phyloP scores from a whole-genome alignment of 352 stramenopile genomes.

The Phytophthora crassamura region DNA sequence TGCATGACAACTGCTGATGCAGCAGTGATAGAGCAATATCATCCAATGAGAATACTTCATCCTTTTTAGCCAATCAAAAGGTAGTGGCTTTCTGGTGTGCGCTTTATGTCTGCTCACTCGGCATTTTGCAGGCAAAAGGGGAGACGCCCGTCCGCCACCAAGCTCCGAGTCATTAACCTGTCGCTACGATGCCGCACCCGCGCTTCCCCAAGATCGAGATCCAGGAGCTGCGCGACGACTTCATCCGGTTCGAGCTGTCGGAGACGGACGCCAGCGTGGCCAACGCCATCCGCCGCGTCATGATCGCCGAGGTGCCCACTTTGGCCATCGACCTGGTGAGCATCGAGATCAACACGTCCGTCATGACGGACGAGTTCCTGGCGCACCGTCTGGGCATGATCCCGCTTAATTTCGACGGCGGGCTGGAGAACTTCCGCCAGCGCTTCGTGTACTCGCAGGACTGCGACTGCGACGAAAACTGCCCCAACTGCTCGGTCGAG shows the following conservation, averaged over 20 bases:
- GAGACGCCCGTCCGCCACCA: conserved; percentile 1
- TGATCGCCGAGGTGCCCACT: conserved; percentile 98
- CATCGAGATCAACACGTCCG: conserved; percentile 97
- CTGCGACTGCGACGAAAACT: conserved; percentile 96
- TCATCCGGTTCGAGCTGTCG: conserved; percentile 97
- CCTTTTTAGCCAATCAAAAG: conserved; percentile 23
- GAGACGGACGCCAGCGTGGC: conserved; percentile 97
- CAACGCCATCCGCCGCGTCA: conserved; percentile 97
- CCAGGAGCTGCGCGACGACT: conserved; percentile 94
- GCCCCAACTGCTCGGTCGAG: conserved; percentile 96
- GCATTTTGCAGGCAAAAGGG: conserved; percentile 11
- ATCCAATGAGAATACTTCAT: background rate
- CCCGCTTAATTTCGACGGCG: conserved; percentile 91
- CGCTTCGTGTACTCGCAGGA: conserved; percentile 91
- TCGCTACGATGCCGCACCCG: conserved; percentile 77
- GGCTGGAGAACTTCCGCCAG: conserved; percentile 90
- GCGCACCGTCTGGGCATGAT: conserved; percentile 98
- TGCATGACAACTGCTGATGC: conserved; percentile 56
- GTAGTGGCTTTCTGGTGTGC: conserved; percentile 16
- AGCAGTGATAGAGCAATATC: conserved; percentile 7
- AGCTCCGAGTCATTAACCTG: background rate
- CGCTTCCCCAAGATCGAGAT: conserved; percentile 95
- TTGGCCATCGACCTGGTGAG: conserved; percentile 99
- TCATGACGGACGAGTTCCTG: conserved; percentile 99
- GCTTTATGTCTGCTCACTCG: conserved; percentile 13